A percentile compares a stretch with the other conserved stretches of the same genome.
phyloP scores from a whole-genome alignment of 495 filamentous ascomycete genomes.

The Aspergillus sclerotioniger region DNA sequence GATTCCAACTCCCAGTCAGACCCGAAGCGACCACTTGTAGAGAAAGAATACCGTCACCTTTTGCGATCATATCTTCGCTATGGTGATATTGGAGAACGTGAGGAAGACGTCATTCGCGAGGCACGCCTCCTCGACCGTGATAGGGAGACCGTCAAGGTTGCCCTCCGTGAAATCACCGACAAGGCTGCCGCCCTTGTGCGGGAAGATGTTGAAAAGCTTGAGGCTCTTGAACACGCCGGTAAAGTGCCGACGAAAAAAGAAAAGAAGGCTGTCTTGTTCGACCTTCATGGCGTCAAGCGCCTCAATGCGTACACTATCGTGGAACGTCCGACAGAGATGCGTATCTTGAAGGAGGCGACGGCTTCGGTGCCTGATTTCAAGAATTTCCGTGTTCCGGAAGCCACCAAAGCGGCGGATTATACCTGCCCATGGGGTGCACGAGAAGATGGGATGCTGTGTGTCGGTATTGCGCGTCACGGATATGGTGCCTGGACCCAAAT shows the following conservation, averaged over 20 bases:
- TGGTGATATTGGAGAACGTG: constrained; percentile 81
- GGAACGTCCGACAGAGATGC: constrained; percentile 84
- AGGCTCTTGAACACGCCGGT: constrained; percentile 60
- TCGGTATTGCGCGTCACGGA: constrained; percentile 88
- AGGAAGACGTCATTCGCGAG: constrained; percentile 80
- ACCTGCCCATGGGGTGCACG: constrained; percentile 84
- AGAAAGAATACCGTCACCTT: constrained; percentile 89
- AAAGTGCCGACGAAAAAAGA: constrained; percentile 92
- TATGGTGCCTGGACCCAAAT: constrained; percentile 94
- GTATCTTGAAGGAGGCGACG: constrained; percentile 72
- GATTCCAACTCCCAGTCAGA: constrained; percentile 64
- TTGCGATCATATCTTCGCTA: constrained; percentile 83
- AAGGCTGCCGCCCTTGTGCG: constrained; percentile 66
- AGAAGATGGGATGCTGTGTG: constrained; percentile 95
- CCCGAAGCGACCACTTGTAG: constrained; percentile 79
- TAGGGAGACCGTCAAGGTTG: constrained; percentile 65
- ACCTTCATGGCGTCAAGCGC: constrained; percentile 85
- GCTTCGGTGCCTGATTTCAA: constrained; percentile 59
- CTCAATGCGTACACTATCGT: constrained; percentile 93
- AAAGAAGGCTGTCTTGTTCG: constrained; percentile 91
- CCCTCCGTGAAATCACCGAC: constrained; percentile 69
- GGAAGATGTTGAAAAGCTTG: constrained; percentile 62
- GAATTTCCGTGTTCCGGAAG: constrained; percentile 85
- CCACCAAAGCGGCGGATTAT: constrained; percentile 83
- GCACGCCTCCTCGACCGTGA: constrained; percentile 80